phyloP scores from a whole-genome alignment of 2,329 filamentous ascomycete genomes.

The Graphilbum sp. region DNA sequence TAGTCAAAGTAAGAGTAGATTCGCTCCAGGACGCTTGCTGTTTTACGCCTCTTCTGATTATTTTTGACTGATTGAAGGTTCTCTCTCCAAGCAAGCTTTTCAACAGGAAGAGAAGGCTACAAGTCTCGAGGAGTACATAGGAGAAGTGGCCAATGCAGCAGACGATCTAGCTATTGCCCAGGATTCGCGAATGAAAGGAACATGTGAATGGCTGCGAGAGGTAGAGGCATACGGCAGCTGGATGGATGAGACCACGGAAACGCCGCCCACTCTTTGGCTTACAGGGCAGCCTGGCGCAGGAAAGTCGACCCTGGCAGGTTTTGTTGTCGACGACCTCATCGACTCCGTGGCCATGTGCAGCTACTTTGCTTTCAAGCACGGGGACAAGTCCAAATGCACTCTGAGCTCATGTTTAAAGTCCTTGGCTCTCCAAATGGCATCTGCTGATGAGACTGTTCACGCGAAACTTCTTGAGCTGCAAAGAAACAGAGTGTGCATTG shows the following conservation, averaged over 20 bases:
- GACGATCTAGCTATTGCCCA: slow-evolving; percentile 9
- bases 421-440: slow-evolving; percentile 19
- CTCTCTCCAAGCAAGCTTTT: background rate
- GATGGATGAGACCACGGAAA: slow-evolving; percentile 4
- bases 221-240: slow-evolving; percentile 7
- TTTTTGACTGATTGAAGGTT: too few relatives aligned
- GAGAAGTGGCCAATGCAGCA: slow-evolving; percentile 5
- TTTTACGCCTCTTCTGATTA: too few relatives aligned
- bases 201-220: slow-evolving; percentile 12
- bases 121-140: slow-evolving; percentile 7
- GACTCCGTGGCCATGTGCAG: slow-evolving; percentile 8
- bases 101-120: background rate
- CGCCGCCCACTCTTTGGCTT: slow-evolving; percentile 13
- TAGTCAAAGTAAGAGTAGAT: background rate
- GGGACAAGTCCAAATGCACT: slow-evolving; percentile 13
- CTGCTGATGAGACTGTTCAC: slow-evolving; percentile 6
- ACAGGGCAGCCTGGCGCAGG: slow-evolving; percentile 16
- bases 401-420: slow-evolving; percentile 13
- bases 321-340: slow-evolving; percentile 12
- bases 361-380: slow-evolving; percentile 20
- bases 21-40: too few relatives aligned
- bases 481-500: slow-evolving; percentile 7
- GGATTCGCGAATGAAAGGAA: slow-evolving; percentile 7
- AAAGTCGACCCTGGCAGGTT: slow-evolving; percentile 17
- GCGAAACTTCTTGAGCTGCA: slow-evolving; percentile 10